Conservation (phyloP, 805 yeast genomes). For the Schwanniomyces sp. region DNA sequence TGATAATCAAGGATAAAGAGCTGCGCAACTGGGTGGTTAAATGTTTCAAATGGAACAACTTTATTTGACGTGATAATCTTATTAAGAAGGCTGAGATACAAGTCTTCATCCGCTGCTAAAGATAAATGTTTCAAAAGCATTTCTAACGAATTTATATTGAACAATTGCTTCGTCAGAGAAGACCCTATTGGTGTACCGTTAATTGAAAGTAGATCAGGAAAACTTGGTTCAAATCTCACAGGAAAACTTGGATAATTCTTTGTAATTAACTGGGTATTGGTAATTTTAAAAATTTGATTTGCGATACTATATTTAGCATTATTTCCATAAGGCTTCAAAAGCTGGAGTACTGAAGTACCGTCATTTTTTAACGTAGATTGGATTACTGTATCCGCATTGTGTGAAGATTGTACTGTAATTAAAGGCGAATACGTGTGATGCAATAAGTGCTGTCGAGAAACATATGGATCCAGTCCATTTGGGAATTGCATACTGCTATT, state of each 20-base stretch:
- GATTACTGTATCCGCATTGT: constrained; percentile 45
- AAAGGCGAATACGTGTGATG: constrained; percentile 54
- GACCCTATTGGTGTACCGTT: constrained; percentile 14
- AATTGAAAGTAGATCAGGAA: constrained; percentile 39
- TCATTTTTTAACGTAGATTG: constrained; percentile 35
- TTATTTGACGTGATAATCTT: constrained; percentile 58
- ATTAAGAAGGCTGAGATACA: constrained; percentile 59
- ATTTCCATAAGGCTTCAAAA: constrained; percentile 58
- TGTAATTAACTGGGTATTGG: constrained; percentile 52
- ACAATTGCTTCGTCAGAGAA: constrained; percentile 24
- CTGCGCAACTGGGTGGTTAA: constrained; percentile 83
- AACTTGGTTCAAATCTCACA: constrained; percentile 50
- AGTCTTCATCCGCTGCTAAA: constrained; percentile 17
- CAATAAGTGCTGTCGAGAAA: constrained; percentile 39
- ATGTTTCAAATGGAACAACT: constrained; percentile 76
- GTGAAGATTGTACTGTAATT: constrained; percentile 49
- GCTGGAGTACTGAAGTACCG: constrained; percentile 43
- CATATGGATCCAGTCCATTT: constrained; percentile 37
- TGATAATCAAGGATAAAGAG: constrained; percentile 61
- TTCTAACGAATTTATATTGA: constrained; percentile 40
- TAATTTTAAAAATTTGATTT: constrained; percentile 45
- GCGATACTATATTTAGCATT: constrained; percentile 42
- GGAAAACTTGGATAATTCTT: constrained; percentile 53
- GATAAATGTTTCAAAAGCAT: constrained; percentile 20
- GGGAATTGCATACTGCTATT: constrained; percentile 21